Evolutionary conservation across 1,284 basidiomycete genomes (phyloP).

Genomic region (Cystobasidium pallidum): DNA sequence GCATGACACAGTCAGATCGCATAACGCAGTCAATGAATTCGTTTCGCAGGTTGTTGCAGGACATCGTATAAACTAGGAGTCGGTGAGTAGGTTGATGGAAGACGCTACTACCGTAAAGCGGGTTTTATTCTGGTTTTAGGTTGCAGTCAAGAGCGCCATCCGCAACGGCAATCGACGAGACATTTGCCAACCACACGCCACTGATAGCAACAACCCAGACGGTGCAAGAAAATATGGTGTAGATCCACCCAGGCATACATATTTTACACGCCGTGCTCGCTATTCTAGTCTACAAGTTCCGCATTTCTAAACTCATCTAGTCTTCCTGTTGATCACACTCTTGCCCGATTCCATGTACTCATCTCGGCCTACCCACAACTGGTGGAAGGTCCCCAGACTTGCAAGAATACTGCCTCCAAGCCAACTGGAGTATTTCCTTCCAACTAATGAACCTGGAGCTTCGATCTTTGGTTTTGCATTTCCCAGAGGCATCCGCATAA

Average conservation of each 20-base stretch:
- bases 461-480: slow-evolving; percentile 74
- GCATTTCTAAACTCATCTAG: slow-evolving; percentile 1
- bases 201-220: no score
- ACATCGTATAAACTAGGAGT: slow-evolving; percentile 61
- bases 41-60: slow-evolving; percentile 71
- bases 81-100: neutral
- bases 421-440: slow-evolving; percentile 88
- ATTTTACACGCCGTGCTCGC: neutral
- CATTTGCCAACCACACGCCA: no score
- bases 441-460: slow-evolving; percentile 81
- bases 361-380: slow-evolving; percentile 58
- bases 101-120: neutral
- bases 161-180: no score
- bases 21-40: slow-evolving; percentile 78
- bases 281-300: neutral
- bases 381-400: slow-evolving; percentile 93
- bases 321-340: slow-evolving; percentile 42
- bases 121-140: neutral
- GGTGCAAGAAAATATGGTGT: no score
- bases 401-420: slow-evolving; percentile 90
- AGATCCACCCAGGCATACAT: neutral
- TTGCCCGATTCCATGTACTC: slow-evolving; percentile 53
- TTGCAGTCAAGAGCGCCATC: neutral
- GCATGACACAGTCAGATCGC: slow-evolving; percentile 78
- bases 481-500: slow-evolving; percentile 77